A percentile compares a stretch with the other conserved stretches of the same genome.
Evolutionary conservation across 306 rosid species (phyloP).

Genomic region (Ziziphus jujuba): DNA sequence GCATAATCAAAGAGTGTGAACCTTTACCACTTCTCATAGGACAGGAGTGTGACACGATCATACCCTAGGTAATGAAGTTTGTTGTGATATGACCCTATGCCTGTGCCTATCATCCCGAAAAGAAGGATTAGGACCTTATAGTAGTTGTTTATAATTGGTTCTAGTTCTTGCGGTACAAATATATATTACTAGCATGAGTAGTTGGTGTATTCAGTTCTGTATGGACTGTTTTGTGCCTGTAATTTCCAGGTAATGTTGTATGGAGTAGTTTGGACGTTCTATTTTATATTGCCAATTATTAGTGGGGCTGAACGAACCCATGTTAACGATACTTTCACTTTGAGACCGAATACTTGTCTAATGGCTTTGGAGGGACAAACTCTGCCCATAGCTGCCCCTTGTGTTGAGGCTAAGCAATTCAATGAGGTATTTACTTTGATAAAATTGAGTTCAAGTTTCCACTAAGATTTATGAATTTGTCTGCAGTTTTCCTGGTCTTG

Average conservation of each 20-base stretch:
- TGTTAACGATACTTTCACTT: constrained; percentile 14
- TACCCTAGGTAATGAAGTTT: not conserved
- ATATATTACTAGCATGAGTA: constrained; percentile 1
- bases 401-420: constrained; percentile 18
- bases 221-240: constrained; percentile 12
- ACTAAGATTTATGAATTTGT: not conserved
- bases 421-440: constrained; percentile 25
- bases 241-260: constrained; percentile 27
- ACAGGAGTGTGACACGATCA: not conserved
- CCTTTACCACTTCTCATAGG: no score
- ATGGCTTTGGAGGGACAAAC: constrained; percentile 20
- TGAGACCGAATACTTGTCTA: constrained; percentile 16
- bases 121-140: no score
- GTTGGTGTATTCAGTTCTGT: constrained; percentile 2
- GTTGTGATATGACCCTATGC: not conserved
- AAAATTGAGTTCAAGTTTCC: constrained; percentile 14
- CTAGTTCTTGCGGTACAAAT: constrained; percentile 1
- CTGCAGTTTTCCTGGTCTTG: not conserved
- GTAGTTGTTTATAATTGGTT: not conserved
- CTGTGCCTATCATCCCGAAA: not conserved
- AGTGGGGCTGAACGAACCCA: constrained; percentile 11
- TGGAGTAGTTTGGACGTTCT: constrained; percentile 18
- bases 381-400: constrained; percentile 10
- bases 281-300: constrained; percentile 10
- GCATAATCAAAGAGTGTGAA: no score